Percentiles rank a stretch among this genome's conserved stretches.
These are phyloP conservation scores for Ogataea degrootiae DNA, from an alignment of 805 yeast genomes.

Conservation along the genomic window DNA sequence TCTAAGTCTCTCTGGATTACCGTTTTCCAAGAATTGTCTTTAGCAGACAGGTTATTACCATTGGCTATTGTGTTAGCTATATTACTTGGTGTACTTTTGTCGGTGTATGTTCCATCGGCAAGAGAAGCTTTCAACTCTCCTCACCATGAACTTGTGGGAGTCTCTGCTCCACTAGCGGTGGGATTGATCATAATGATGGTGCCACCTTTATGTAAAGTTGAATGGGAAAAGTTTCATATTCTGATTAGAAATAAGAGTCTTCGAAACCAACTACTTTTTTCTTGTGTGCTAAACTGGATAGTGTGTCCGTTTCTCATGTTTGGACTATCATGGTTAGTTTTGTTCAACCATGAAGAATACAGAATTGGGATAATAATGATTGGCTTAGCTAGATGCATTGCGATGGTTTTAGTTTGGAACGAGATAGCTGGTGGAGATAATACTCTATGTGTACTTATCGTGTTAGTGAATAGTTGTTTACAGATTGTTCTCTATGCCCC, in stretches of 20 bases:
- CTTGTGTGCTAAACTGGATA: constrained; percentile 49
- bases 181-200: constrained; percentile 54
- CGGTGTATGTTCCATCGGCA: constrained; percentile 37
- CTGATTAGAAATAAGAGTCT: too few relatives aligned
- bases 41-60: constrained; percentile 31
- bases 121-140: constrained; percentile 32
- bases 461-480: constrained; percentile 44
- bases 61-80: constrained; percentile 30
- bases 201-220: constrained; percentile 51
- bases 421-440: constrained; percentile 49
- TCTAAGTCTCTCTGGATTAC: too few relatives aligned
- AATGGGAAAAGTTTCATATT: constrained; percentile 38
- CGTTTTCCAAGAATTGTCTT: constrained; percentile 14
- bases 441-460: constrained; percentile 47
- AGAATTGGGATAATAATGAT: constrained; percentile 54
- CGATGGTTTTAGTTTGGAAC: constrained; percentile 60
- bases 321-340: constrained; percentile 48
- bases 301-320: constrained; percentile 53
- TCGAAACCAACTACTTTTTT: constrained; percentile 24
- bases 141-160: constrained; percentile 10
- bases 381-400: constrained; percentile 57
- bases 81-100: constrained; percentile 34
- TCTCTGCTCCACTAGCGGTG: constrained; percentile 41
- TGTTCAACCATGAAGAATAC: constrained; percentile 44
- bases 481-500: constrained; percentile 54